A percentile compares a stretch with the other conserved stretches of the same genome.
These are phyloP conservation scores for Ophiorrhiza pumila DNA, from an alignment of 257 asterid genomes.

Conservation along the genomic window DNA sequence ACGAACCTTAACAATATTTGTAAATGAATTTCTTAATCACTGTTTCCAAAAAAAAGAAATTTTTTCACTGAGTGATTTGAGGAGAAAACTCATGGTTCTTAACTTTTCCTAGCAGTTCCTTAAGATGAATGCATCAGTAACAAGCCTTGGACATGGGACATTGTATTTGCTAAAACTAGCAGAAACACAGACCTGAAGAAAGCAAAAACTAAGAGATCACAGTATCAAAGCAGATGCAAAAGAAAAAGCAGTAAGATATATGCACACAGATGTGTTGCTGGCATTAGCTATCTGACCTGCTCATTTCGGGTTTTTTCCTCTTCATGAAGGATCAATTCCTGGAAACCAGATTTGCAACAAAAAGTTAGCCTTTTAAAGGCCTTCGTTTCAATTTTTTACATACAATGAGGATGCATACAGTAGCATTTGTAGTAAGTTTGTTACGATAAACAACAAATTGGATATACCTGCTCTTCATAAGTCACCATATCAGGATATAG, in stretches of 20 bases:
- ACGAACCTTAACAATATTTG: not conserved
- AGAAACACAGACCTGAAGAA: not conserved
- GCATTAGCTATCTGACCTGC: conserved; percentile 26
- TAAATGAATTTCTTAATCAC: not conserved
- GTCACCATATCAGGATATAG: conserved; percentile 38
- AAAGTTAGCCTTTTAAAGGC: not conserved
- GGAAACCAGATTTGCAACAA: conserved; percentile 11
- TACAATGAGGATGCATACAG: not conserved
- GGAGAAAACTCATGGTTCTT: not conserved
- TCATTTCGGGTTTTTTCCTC: conserved; percentile 35
- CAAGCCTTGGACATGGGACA: not conserved
- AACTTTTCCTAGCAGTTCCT: not conserved
- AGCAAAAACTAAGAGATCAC: not conserved
- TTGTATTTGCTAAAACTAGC: not conserved
- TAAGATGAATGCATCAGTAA: not conserved
- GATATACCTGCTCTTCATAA: conserved; percentile 49
- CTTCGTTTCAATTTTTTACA: not conserved
- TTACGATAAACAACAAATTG: not conserved
- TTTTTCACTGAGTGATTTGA: not conserved
- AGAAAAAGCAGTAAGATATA: not conserved
- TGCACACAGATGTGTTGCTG: not conserved
- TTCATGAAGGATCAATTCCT: conserved; percentile 36
- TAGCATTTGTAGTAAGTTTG: not conserved
- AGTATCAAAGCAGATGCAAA: not conserved
- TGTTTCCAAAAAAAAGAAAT: not conserved